Conservation (phyloP, 208 protist genomes). For the Leishmania lainsoni region DNA sequence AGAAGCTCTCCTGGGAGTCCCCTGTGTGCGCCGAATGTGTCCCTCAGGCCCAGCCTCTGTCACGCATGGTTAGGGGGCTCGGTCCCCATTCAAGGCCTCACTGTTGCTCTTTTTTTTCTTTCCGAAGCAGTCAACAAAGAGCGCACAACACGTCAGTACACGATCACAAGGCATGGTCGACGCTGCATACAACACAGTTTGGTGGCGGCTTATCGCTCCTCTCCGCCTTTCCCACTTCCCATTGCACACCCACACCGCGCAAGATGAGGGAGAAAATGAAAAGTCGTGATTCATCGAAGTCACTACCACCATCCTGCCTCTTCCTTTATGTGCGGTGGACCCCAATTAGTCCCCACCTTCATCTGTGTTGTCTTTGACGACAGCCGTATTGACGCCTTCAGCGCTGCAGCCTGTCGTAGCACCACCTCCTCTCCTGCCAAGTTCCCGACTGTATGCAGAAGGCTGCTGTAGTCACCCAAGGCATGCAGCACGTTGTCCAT, state of each 20-base stretch:
- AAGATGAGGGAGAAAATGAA: background rate
- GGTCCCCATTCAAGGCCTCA: background rate
- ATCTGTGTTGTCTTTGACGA: background rate
- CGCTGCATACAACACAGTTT: background rate
- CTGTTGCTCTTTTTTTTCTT: background rate
- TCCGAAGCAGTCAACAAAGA: background rate
- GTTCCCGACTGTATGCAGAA: constrained; percentile 73
- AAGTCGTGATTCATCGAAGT: background rate
- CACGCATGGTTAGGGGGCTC: background rate
- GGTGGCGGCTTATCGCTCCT: background rate
- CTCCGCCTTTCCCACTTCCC: background rate
- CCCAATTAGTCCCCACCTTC: background rate
- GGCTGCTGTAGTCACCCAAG: constrained; percentile 56
- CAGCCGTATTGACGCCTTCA: constrained; percentile 39
- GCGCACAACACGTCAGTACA: background rate
- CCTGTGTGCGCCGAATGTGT: background rate
- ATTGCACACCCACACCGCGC: background rate
- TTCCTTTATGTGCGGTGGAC: background rate
- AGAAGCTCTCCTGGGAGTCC: background rate
- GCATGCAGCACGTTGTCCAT: constrained; percentile 44
- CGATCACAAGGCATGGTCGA: background rate
- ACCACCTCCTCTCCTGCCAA: constrained; percentile 37
- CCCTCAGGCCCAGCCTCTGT: background rate
- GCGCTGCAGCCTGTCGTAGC: constrained; percentile 40
- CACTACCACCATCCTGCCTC: background rate